Conservation (phyloP, 805 yeast genomes). For the Pichia manshurica region DNA sequence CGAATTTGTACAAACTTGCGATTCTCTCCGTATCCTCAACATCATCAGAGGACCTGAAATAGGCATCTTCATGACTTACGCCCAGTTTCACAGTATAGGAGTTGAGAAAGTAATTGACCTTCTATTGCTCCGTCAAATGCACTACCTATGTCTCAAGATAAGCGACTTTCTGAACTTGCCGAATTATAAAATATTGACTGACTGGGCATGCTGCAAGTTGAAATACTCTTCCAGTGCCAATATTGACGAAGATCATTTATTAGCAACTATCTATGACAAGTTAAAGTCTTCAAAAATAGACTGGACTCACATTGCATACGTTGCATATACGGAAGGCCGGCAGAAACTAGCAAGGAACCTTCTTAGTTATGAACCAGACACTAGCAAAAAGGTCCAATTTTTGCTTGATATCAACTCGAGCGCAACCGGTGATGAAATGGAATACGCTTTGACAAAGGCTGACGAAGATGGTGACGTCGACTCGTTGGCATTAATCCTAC, state of each 20-base stretch:
- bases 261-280: conserved; percentile 42
- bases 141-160: conserved; percentile 58
- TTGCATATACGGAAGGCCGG: conserved; percentile 81
- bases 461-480: conserved; percentile 57
- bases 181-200: conserved; percentile 49
- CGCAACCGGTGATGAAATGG: conserved; percentile 30
- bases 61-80: conserved; percentile 63
- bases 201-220: conserved; percentile 80
- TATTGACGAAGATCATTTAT: conserved; percentile 56
- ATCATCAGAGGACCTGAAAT: conserved; percentile 56
- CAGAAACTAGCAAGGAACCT: conserved; percentile 57
- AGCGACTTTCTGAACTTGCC: conserved; percentile 45
- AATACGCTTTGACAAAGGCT: conserved; percentile 61
- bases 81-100: conserved; percentile 47
- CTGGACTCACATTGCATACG: conserved; percentile 51
- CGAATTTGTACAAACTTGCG: conserved; percentile 56
- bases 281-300: conserved; percentile 43
- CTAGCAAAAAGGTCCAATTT: conserved; percentile 55
- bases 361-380: conserved; percentile 62
- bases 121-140: conserved; percentile 53
- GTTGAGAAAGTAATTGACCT: conserved; percentile 51
- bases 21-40: conserved; percentile 61
- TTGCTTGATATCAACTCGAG: conserved; percentile 64
- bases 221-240: conserved; percentile 43
- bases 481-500: conserved; percentile 51